Evolutionary conservation across 2,329 filamentous ascomycete genomes (phyloP).

Genomic region (Sclerotinia trifoliorum): DNA sequence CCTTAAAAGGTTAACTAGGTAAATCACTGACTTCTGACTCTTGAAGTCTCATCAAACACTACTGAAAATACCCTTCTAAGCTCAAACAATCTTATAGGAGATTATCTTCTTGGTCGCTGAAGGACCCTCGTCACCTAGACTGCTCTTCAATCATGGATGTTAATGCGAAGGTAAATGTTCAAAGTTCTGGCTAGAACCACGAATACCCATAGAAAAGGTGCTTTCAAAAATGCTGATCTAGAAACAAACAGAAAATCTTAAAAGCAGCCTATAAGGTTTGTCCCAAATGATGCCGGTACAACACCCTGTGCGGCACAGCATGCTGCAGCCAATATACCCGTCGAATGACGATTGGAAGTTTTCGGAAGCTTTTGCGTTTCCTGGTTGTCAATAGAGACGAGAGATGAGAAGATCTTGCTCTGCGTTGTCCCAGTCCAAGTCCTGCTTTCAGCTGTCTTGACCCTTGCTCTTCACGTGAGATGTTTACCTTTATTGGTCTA

Average conservation of each 20-base stretch:
- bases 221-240: neutral
- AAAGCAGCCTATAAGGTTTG: conserved; percentile 10
- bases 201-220: neutral
- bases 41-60: neutral
- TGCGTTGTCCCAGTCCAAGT: neutral
- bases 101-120: no score
- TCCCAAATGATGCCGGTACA: conserved; percentile 12
- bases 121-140: no score
- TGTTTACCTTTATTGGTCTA: neutral
- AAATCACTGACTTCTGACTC: neutral
- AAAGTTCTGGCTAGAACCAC: neutral
- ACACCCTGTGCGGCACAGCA: neutral
- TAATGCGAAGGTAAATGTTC: neutral
- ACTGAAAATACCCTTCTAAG: neutral
- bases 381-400: conserved; percentile 15
- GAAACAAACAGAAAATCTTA: neutral
- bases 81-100: neutral
- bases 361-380: conserved; percentile 14
- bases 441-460: neutral
- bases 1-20: neutral
- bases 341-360: neutral
- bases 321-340: conserved; percentile 8
- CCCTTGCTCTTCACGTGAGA: neutral
- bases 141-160: no score
- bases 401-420: conserved; percentile 5